Conservation (phyloP, 495 filamentous ascomycete species). For the Lasiosphaeriaceae sp. region DNA sequence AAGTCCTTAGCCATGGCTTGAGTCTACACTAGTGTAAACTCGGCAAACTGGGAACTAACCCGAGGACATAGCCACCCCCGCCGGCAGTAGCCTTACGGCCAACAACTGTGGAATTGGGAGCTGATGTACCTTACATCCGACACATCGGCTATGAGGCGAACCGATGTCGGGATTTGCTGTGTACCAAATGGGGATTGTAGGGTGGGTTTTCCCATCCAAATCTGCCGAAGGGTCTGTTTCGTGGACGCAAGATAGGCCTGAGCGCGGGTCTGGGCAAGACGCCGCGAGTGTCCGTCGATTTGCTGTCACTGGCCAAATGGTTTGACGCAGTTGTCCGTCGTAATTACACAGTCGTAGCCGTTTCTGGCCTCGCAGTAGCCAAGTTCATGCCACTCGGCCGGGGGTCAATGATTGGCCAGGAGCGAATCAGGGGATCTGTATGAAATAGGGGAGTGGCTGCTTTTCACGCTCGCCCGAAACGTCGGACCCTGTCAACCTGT, state of each 20-base stretch:
- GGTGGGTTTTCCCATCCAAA: neutral
- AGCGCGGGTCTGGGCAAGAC: neutral
- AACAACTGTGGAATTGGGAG: neutral
- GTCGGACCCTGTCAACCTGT: neutral
- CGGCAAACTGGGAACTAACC: neutral
- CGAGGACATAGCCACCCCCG: neutral
- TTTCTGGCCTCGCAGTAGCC: neutral
- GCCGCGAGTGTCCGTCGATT: neutral
- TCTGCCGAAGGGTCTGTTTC: neutral
- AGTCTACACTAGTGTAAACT: neutral
- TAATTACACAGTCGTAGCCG: constrained; percentile 9
- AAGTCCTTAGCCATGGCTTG: neutral
- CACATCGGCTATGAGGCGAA: neutral
- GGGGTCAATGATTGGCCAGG: constrained; percentile 18
- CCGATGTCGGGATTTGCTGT: neutral
- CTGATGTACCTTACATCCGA: too few species aligned
- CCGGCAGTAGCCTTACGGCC: neutral
- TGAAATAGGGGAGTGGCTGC: constrained; percentile 18
- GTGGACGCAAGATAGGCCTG: too few species aligned
- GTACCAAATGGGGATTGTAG: neutral
- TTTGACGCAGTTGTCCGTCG: constrained; percentile 8
- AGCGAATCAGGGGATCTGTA: constrained; percentile 7
- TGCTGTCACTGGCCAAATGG: constrained; percentile 1
- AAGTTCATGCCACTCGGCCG: constrained; percentile 1
- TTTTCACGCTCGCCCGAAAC: neutral